Conservation (phyloP, 2,329 filamentous ascomycete species). For the Coniochaeta ligniaria region DNA sequence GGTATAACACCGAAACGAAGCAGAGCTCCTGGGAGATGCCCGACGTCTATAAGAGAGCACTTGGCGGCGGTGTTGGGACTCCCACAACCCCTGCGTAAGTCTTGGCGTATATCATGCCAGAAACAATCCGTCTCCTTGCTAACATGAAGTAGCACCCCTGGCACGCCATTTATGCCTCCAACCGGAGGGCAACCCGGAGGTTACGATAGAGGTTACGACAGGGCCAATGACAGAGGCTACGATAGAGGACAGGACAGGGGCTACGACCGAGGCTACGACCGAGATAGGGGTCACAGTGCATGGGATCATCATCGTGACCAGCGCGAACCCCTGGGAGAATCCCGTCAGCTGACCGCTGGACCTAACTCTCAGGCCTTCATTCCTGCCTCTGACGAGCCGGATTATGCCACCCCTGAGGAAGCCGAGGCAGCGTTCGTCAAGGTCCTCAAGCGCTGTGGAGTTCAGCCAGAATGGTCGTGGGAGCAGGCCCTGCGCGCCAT, state of each 20-base stretch:
- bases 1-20: constrained; percentile 88
- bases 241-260: not conserved
- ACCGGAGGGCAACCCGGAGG: constrained; percentile 6
- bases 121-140: constrained; percentile 5
- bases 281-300: constrained; percentile 15
- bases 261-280: constrained; percentile 24
- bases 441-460: constrained; percentile 73
- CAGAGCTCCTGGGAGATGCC: constrained; percentile 95
- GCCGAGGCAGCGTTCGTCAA: constrained; percentile 92
- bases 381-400: constrained; percentile 62
- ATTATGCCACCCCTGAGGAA: constrained; percentile 75
- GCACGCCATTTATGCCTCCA: constrained; percentile 34
- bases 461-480: constrained; percentile 91
- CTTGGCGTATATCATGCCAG: not conserved
- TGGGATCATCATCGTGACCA: constrained; percentile 16
- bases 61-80: constrained; percentile 51
- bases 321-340: constrained; percentile 38
- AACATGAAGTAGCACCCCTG: constrained; percentile 8
- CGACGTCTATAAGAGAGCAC: constrained; percentile 67
- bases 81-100: constrained; percentile 36
- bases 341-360: constrained; percentile 50
- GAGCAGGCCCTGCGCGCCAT: constrained; percentile 79
- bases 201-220: constrained; percentile 12
- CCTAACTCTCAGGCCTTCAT: constrained; percentile 52
- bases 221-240: not conserved